Evolutionary conservation across 495 filamentous ascomycete genomes (phyloP).

Genomic region (Apiosordaria backusii): DNA sequence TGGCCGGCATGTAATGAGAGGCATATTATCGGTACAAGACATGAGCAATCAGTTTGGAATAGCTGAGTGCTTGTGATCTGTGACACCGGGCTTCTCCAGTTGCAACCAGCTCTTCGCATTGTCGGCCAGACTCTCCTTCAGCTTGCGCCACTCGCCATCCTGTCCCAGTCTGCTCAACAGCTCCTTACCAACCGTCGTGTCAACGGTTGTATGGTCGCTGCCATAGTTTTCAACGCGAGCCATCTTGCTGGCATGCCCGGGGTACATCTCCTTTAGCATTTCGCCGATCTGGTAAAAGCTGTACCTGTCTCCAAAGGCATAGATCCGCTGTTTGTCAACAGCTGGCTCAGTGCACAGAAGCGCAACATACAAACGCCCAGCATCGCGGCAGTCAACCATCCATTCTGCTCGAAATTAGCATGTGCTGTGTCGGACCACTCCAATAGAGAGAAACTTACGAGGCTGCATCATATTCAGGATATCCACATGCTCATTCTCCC

Average conservation of each 20-base stretch:
- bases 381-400: constrained; percentile 32
- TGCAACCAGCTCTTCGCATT: constrained; percentile 26
- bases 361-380: constrained; percentile 32
- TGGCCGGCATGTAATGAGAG: not conserved
- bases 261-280: constrained; percentile 32
- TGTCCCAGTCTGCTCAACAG: constrained; percentile 34
- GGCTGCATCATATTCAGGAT: constrained; percentile 29
- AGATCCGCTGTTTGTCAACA: constrained; percentile 34
- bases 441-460: constrained; percentile 4
- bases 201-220: constrained; percentile 34
- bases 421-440: too few species aligned
- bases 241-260: constrained; percentile 22
- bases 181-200: constrained; percentile 30
- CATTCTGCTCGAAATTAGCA: constrained; percentile 19
- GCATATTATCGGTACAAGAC: not conserved
- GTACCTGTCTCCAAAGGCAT: constrained; percentile 32
- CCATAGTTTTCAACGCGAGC: constrained; percentile 27
- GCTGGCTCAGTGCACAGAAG: constrained; percentile 26
- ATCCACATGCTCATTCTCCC: constrained; percentile 25
- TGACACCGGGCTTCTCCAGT: constrained; percentile 16
- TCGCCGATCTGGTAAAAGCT: constrained; percentile 30
- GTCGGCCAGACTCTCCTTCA: constrained; percentile 35
- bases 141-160: constrained; percentile 30
- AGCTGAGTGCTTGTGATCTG: constrained; percentile 13
- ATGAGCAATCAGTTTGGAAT: not conserved